phyloP scores from a whole-genome alignment of 768 basidiomycete species.

The Sistotremastrum suecicum region DNA sequence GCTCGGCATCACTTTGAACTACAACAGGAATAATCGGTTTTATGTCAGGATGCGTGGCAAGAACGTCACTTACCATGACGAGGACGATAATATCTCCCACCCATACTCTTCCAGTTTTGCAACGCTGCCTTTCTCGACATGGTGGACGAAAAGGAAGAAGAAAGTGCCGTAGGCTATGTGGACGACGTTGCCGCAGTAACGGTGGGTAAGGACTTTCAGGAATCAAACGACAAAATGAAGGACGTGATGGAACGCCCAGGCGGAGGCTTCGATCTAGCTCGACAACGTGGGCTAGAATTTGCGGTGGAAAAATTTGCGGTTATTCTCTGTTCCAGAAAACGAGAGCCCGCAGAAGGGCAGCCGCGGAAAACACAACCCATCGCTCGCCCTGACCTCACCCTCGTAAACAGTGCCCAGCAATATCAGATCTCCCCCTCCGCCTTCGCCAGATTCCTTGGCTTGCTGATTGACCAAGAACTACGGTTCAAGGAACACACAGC shows the following conservation, averaged over 20 bases:
- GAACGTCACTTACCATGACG: too few relatives aligned
- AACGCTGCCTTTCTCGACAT: conserved; percentile 14
- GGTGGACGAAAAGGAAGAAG: background rate
- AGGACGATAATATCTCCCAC: too few relatives aligned
- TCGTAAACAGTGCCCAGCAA: background rate
- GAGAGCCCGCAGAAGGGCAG: conserved; percentile 1
- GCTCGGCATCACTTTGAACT: too few relatives aligned
- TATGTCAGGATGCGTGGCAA: too few relatives aligned
- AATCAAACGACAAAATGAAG: conserved; percentile 6
- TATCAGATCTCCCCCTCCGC: conserved; percentile 9
- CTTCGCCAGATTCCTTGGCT: conserved; percentile 17
- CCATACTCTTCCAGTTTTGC: conserved; percentile 18
- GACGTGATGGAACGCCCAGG: conserved; percentile 8
- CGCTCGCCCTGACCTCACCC: conserved; percentile 2
- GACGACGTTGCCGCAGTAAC: conserved; percentile 6
- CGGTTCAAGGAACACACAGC: conserved; percentile 12
- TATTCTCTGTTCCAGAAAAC: conserved; percentile 1
- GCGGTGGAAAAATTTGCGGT: conserved; percentile 3
- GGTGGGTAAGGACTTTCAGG: conserved; percentile 5
- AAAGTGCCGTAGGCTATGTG: conserved; percentile 3
- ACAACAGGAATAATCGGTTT: too few relatives aligned
- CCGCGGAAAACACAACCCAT: background rate
- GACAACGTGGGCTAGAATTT: conserved; percentile 14
- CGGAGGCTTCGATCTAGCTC: conserved; percentile 16
- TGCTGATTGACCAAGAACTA: conserved; percentile 17